Base-by-base conservation (phyloP, 176 grass and related monocot genomes). In the Zea mays region DNA sequence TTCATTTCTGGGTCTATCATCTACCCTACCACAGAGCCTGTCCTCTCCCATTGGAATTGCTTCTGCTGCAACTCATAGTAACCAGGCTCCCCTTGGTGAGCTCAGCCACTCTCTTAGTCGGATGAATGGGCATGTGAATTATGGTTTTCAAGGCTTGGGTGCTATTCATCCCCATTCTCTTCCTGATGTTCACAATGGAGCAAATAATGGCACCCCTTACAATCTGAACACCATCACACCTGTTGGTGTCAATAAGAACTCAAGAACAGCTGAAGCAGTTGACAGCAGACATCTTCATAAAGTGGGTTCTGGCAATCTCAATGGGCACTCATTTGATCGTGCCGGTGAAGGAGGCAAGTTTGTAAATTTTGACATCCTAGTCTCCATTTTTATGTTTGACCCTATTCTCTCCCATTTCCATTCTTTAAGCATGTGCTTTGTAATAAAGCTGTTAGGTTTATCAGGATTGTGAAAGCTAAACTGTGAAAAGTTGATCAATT, bases 161-260 rank as follows among this genome's bases (percentile, higher is more conserved):
- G 67, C 71, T 49, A 85, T 93, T 51, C 93, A 97, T 74, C 89
- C 89, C 63, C 83, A 97, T 74, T 97, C 93, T 44, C 80, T 97
- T 34, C 93, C 93, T 44, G 88, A 90, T 13, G 78, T 82, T 69
- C 76, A 88, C 54, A 93, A 97, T 84, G 91, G 84, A 83, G 44
- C 77, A 60, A 67, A 63, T 71, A 97, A 89, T 82, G 86, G 88
- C 13, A 9, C 81, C 46, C 79, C 81, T 27, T 93, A 88, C 66
- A 89, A 90, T 60, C 44, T 91, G 64, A 97, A 79, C 52, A 62
- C 76, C 20, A 75, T 88, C 41, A 55, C 94, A 62, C 55, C 84
- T 49, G 69, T 81, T 66, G 81, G 90, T 16, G 17, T 74, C 43
- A 89, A 83, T 70, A 85, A 55, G 74, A 91, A 84, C 71, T 84